Conservation (phyloP, 805 yeast genomes). For the Candida silvatica region DNA sequence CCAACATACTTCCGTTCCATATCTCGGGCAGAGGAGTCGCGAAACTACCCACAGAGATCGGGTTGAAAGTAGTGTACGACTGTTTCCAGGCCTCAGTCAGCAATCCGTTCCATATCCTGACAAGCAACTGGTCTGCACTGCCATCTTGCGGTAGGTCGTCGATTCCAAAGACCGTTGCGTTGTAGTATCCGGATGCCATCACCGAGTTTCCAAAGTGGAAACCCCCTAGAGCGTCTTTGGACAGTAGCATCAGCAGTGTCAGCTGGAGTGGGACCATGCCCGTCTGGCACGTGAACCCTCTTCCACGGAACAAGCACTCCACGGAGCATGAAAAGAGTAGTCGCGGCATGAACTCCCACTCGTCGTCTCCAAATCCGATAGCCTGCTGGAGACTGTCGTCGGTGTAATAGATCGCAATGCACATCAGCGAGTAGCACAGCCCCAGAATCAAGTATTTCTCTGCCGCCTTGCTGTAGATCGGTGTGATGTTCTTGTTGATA, state of each 20-base stretch:
- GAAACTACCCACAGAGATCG: constrained; percentile 15
- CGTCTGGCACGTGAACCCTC: constrained; percentile 25
- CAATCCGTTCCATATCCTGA: constrained; percentile 21
- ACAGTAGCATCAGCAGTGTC: constrained; percentile 19
- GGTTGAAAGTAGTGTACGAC: constrained; percentile 15
- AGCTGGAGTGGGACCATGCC: constrained; percentile 19
- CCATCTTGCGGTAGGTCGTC: constrained; percentile 4
- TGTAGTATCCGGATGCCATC: constrained; percentile 12
- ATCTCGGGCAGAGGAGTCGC: constrained; percentile 16
- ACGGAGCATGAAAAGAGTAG: constrained; percentile 22
- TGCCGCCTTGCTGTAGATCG: constrained; percentile 16
- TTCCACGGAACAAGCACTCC: constrained; percentile 25
- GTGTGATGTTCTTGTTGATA: constrained; percentile 18
- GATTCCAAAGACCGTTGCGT: constrained; percentile 20
- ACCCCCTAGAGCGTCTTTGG: constrained; percentile 24
- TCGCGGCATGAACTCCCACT: constrained; percentile 21
- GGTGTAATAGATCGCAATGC: constrained; percentile 22
- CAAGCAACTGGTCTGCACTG: constrained; percentile 3
- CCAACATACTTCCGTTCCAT: too few species aligned
- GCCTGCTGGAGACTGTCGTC: constrained; percentile 14
- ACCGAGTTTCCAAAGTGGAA: constrained; percentile 19
- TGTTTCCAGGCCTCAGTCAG: constrained; percentile 27
- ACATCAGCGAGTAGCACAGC: constrained; percentile 23
- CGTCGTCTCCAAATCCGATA: constrained; percentile 16
- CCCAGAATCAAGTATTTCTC: constrained; percentile 22